A percentile compares a stretch with the other conserved stretches of the same genome.
These are phyloP conservation scores for Mesembryanthemum crystallinum DNA, from an alignment of 148 eudicot genomes.

Conservation along the genomic window DNA sequence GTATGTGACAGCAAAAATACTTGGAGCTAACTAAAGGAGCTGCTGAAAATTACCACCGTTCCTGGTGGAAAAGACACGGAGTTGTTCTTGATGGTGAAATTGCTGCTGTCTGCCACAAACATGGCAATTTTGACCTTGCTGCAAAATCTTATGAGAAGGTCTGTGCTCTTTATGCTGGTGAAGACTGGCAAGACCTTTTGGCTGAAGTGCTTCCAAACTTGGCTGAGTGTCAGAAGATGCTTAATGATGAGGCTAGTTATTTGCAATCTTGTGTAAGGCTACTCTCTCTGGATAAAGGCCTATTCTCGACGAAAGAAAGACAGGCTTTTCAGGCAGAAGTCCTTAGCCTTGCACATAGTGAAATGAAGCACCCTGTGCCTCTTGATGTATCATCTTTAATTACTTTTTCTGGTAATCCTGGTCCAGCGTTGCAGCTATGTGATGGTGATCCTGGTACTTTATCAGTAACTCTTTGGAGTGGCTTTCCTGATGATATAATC, in stretches of 20 bases:
- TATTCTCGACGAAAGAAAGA: conserved; percentile 75
- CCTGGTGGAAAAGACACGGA: conserved; percentile 98
- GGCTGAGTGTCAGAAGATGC: conserved; percentile 89
- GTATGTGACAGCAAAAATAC: conserved; percentile 62
- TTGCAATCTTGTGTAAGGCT: conserved; percentile 89
- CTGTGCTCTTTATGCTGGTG: conserved; percentile 94
- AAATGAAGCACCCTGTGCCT: conserved; percentile 92
- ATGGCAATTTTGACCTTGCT: conserved; percentile 74
- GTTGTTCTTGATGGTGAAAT: conserved; percentile 98
- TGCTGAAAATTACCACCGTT: conserved; percentile 82
- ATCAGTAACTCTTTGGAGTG: conserved; percentile 87
- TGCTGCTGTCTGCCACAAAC: conserved; percentile 79
- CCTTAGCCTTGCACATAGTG: conserved; percentile 77
- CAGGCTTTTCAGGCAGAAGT: conserved; percentile 90
- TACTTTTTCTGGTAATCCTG: conserved; percentile 86
- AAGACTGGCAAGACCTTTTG: conserved; percentile 95
- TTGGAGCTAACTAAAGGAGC: conserved; percentile 88
- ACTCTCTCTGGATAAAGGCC: conserved; percentile 78
- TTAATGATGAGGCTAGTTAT: conserved; percentile 92
- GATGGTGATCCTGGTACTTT: conserved; percentile 95
- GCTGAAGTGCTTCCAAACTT: conserved; percentile 95
- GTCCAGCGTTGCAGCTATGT: conserved; percentile 78
- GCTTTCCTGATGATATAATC: conserved; percentile 93
- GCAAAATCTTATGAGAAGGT: conserved; percentile 89
- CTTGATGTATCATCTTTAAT: conserved; percentile 90